A percentile compares a stretch with the other conserved stretches of the same genome.
Evolutionary conservation across 1,139 yeast genomes (phyloP).

Genomic region (Kodamaea anthophila): DNA sequence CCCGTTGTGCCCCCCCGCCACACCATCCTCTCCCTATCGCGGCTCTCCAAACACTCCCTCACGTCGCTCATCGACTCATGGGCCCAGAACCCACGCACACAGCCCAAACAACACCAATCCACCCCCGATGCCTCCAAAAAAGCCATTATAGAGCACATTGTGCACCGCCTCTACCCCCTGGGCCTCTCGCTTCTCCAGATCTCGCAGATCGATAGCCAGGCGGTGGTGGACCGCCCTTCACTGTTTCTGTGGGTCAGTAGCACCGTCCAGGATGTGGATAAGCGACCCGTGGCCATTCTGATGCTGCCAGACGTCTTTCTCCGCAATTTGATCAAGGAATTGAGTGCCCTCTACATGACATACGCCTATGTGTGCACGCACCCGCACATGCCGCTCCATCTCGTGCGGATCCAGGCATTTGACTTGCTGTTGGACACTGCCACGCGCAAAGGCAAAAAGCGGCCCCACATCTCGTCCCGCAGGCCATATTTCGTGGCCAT

Average conservation of each 20-base stretch:
- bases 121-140: slow-evolving; percentile 29
- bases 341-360: slow-evolving; percentile 46
- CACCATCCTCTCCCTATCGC: slow-evolving; percentile 18
- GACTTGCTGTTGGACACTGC: slow-evolving; percentile 36
- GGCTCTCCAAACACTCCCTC: slow-evolving; percentile 32
- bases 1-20: slow-evolving; percentile 27
- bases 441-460: slow-evolving; percentile 11
- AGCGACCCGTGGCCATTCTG: slow-evolving; percentile 28
- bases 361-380: slow-evolving; percentile 66
- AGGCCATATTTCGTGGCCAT: slow-evolving; percentile 61
- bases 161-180: slow-evolving; percentile 51
- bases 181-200: slow-evolving; percentile 66
- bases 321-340: slow-evolving; percentile 38
- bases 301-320: slow-evolving; percentile 44
- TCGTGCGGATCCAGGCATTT: slow-evolving; percentile 64
- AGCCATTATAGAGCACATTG: slow-evolving; percentile 42
- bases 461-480: slow-evolving; percentile 45
- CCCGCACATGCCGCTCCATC: slow-evolving; percentile 52
- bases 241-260: slow-evolving; percentile 54
- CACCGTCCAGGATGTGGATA: slow-evolving; percentile 39
- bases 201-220: slow-evolving; percentile 67
- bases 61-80: slow-evolving; percentile 30
- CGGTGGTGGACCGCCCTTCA: slow-evolving; percentile 52
- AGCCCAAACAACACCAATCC: slow-evolving; percentile 28
- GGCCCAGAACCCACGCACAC: slow-evolving; percentile 34